Conservation (phyloP, 208 protist genomes). For the Acanthamoeba sp. region DNA sequence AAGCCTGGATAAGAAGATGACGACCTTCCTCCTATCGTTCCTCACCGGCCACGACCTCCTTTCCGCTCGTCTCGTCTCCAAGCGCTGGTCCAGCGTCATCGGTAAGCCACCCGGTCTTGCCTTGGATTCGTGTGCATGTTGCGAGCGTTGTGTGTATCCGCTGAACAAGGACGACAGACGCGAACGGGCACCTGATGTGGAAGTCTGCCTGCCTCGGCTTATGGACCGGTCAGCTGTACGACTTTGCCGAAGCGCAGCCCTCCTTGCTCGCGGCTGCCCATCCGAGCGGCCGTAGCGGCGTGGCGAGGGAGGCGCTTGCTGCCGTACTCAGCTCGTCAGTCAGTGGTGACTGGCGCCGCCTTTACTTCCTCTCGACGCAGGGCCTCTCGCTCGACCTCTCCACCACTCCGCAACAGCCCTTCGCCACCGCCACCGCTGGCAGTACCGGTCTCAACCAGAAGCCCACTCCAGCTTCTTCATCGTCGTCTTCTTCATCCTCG, state of each 20-base stretch:
- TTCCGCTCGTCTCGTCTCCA: background rate
- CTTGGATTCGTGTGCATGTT: background rate
- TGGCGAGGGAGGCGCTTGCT: background rate
- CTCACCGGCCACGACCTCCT: conserved; percentile 49
- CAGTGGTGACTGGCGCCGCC: conserved; percentile 12
- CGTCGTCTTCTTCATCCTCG: background rate
- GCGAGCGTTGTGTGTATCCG: background rate
- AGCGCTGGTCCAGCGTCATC: background rate
- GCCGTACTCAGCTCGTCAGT: background rate
- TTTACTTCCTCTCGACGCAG: conserved; percentile 1
- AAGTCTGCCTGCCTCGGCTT: background rate
- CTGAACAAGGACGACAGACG: background rate
- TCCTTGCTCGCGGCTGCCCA: background rate
- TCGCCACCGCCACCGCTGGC: background rate
- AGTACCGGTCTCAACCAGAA: background rate
- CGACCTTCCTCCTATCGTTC: conserved; percentile 7
- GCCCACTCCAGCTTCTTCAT: no score
- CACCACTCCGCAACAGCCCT: background rate
- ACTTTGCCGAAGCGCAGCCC: background rate
- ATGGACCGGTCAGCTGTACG: background rate
- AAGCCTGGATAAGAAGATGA: background rate
- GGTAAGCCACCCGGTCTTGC: background rate
- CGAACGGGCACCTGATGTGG: background rate
- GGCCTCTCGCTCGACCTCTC: conserved; percentile 3
- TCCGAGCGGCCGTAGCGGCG: background rate